A percentile compares a stretch with the other conserved stretches of the same genome.
These are phyloP conservation scores for Lachnellula hyalina DNA, from an alignment of 2,329 filamentous ascomycete genomes.

Conservation along the genomic window DNA sequence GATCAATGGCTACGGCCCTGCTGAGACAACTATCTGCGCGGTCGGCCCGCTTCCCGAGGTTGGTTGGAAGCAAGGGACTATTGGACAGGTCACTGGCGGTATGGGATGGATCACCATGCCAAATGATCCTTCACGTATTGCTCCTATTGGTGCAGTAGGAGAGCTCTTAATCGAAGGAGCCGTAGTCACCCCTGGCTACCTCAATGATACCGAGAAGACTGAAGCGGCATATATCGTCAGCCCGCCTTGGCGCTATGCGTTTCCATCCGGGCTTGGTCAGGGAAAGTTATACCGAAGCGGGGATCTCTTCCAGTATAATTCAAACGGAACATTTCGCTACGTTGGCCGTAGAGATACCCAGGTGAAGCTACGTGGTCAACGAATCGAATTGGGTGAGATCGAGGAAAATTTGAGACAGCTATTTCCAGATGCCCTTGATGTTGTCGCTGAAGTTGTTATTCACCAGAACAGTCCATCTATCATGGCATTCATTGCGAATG, in stretches of 20 bases:
- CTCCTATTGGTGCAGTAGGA: constrained; percentile 12
- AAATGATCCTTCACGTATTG: constrained; percentile 5
- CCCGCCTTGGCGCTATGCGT: constrained; percentile 43
- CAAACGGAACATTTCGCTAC: constrained; percentile 38
- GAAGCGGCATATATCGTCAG: constrained; percentile 50
- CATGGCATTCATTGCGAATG: constrained; percentile 35
- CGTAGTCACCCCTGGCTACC: constrained; percentile 45
- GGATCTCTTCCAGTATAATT: constrained; percentile 49
- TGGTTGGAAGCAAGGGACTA: neutral
- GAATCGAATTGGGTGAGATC: constrained; percentile 52
- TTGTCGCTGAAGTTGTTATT: constrained; percentile 31
- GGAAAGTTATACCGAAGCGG: constrained; percentile 53
- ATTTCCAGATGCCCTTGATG: constrained; percentile 25
- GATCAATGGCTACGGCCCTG: constrained; percentile 38
- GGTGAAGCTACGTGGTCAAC: constrained; percentile 59
- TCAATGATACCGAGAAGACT: constrained; percentile 53
- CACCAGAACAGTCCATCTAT: constrained; percentile 44
- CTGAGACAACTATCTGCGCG: constrained; percentile 13
- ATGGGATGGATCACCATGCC: constrained; percentile 33
- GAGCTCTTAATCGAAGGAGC: constrained; percentile 24
- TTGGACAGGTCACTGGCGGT: constrained; percentile 7
- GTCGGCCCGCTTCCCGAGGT: neutral
- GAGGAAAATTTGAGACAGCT: constrained; percentile 37
- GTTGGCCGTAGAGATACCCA: constrained; percentile 60
- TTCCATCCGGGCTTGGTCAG: neutral